A percentile compares a stretch with the other conserved stretches of the same genome.
These are phyloP conservation scores for Candida hungchunana DNA, from an alignment of 805 yeast species.

Conservation along the genomic window DNA sequence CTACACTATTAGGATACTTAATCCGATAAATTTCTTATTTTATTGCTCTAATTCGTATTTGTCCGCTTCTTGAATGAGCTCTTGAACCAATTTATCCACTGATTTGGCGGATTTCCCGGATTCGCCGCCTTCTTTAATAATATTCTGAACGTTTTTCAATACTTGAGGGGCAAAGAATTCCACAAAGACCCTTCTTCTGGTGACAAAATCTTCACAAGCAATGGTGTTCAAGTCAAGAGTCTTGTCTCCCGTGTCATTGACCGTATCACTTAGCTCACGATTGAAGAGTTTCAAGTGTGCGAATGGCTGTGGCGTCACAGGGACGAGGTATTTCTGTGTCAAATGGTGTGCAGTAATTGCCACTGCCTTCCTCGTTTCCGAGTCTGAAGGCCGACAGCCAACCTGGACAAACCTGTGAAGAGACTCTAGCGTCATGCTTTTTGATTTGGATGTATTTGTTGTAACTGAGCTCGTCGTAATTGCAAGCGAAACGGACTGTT, in stretches of 20 bases:
- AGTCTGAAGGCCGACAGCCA: conserved; percentile 32
- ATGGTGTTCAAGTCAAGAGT: conserved; percentile 37
- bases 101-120: conserved; percentile 48
- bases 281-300: conserved; percentile 58
- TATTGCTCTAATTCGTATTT: conserved; percentile 5
- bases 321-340: conserved; percentile 48
- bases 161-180: conserved; percentile 52
- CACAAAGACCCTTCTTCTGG: conserved; percentile 48
- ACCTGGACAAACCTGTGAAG: conserved; percentile 39
- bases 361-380: conserved; percentile 13
- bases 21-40: conserved; percentile 1
- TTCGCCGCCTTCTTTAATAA: conserved; percentile 71
- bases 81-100: conserved; percentile 14
- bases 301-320: conserved; percentile 58
- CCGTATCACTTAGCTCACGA: conserved; percentile 29
- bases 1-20: not conserved
- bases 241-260: conserved; percentile 8
- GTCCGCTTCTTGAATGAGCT: conserved; percentile 5
- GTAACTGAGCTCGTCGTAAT: conserved; percentile 30
- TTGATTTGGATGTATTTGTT: conserved; percentile 17
- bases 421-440: conserved; percentile 30
- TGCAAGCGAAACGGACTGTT: conserved; percentile 28
- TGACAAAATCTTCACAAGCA: conserved; percentile 57
- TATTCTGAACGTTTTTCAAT: conserved; percentile 42
- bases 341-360: conserved; percentile 39